phyloP scores from a whole-genome alignment of 108 stramenopile genomes.

The Mayamaea pseudoterrestris region DNA sequence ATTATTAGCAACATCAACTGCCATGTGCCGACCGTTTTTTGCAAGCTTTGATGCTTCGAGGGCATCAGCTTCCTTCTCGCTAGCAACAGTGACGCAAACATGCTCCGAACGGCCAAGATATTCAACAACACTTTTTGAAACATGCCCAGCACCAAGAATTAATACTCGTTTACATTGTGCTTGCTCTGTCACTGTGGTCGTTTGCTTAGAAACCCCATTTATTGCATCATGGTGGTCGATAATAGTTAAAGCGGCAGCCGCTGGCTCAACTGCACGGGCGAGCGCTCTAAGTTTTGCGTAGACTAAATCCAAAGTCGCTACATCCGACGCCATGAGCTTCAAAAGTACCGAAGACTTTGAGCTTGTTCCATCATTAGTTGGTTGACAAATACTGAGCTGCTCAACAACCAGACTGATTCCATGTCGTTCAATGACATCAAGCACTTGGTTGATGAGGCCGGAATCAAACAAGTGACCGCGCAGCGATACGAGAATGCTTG shows the following conservation, averaged over 20 bases:
- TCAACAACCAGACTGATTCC: constrained; percentile 49
- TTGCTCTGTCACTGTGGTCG: constrained; percentile 9
- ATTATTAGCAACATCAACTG: constrained; percentile 29
- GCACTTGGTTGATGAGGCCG: constrained; percentile 71
- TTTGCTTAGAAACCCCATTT: neutral
- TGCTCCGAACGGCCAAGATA: constrained; percentile 34
- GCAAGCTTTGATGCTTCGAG: constrained; percentile 26
- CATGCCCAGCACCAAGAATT: constrained; percentile 69
- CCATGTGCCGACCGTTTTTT: constrained; percentile 22
- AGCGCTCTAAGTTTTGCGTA: constrained; percentile 31
- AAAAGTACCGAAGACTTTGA: constrained; percentile 29
- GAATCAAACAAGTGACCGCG: constrained; percentile 60
- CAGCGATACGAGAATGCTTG: constrained; percentile 11
- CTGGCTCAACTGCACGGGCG: constrained; percentile 26
- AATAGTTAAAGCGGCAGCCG: constrained; percentile 38
- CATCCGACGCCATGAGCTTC: constrained; percentile 21
- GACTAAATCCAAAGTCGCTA: constrained; percentile 23
- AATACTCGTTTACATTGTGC: constrained; percentile 39
- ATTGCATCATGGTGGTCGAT: constrained; percentile 22
- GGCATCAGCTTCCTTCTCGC: constrained; percentile 45
- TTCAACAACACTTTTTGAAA: constrained; percentile 56
- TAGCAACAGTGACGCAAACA: constrained; percentile 44
- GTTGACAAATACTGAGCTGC: constrained; percentile 32
- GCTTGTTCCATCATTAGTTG: neutral
- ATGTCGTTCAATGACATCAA: constrained; percentile 55